Conservation (phyloP, 345 rosid genomes). For the Gossypium herbaceum region DNA sequence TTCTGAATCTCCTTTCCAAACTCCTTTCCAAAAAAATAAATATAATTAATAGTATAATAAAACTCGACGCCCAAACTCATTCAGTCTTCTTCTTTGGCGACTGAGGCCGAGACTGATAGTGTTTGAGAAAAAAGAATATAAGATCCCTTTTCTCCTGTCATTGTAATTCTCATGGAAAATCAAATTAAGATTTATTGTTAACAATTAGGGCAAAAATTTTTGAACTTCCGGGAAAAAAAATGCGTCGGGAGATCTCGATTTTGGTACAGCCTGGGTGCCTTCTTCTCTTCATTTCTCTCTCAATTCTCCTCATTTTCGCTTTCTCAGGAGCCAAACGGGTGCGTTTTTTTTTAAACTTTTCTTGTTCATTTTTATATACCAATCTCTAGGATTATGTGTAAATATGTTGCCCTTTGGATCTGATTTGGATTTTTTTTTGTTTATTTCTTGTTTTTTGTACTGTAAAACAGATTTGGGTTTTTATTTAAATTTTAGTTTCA, state of each 20-base stretch:
- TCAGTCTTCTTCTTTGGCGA: background rate
- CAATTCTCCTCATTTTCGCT: conserved; percentile 51
- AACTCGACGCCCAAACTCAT: background rate
- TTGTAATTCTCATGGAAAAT: conserved; percentile 10
- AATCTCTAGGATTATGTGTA: background rate
- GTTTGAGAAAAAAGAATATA: background rate
- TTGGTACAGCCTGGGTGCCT: conserved; percentile 60
- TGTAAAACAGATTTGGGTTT: background rate
- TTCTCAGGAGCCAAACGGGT: conserved; percentile 45
- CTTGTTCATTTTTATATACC: background rate
- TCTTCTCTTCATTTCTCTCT: conserved; percentile 41
- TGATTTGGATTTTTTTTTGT: background rate
- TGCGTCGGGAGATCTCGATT: conserved; percentile 61
- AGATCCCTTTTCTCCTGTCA: background rate
- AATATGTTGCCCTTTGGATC: conserved; percentile 20
- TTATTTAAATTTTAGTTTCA: background rate
- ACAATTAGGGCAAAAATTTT: background rate
- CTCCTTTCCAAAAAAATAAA: no score
- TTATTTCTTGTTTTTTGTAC: background rate
- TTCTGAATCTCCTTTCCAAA: no score
- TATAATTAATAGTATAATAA: background rate
- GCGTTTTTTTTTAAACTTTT: background rate
- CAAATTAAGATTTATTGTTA: background rate
- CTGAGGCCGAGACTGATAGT: background rate
- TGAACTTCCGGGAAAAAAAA: conserved; percentile 10